These are phyloP conservation scores for Huiozyma naganishii DNA, from an alignment of 805 yeast genomes.

Conservation along the genomic window DNA sequence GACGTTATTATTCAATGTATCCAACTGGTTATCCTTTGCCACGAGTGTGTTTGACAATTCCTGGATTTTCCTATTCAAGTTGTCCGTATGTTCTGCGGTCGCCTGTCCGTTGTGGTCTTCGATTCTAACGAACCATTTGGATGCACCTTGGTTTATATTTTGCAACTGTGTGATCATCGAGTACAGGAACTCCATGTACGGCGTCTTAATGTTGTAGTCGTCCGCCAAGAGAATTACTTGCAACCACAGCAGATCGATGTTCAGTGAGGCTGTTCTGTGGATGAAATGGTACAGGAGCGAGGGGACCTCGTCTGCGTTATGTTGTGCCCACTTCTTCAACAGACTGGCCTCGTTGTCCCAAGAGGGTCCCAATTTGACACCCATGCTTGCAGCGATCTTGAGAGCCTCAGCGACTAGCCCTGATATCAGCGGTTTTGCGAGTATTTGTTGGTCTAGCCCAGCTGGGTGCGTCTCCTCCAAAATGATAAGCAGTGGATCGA, in stretches of 20 bases:
- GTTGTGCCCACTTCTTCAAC: constrained; percentile 42
- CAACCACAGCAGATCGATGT: constrained; percentile 64
- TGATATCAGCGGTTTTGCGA: constrained; percentile 75
- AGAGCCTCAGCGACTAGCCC: constrained; percentile 71
- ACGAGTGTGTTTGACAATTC: background rate
- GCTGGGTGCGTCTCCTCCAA: constrained; percentile 62
- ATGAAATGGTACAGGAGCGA: constrained; percentile 56
- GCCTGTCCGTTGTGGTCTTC: constrained; percentile 1
- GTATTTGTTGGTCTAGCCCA: constrained; percentile 49
- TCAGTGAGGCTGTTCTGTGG: constrained; percentile 41
- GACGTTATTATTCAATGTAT: constrained; percentile 6
- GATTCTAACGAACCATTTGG: constrained; percentile 24
- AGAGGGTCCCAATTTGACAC: constrained; percentile 54
- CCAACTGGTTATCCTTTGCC: background rate
- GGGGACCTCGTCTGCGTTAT: constrained; percentile 43
- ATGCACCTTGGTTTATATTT: constrained; percentile 35
- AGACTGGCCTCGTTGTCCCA: constrained; percentile 56
- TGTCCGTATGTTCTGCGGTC: background rate
- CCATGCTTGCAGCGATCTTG: constrained; percentile 67
- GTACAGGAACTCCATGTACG: constrained; percentile 79
- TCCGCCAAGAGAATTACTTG: constrained; percentile 89
- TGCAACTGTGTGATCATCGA: constrained; percentile 61
- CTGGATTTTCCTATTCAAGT: background rate
- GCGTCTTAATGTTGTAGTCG: constrained; percentile 76
- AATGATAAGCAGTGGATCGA: constrained; percentile 64